These are phyloP conservation scores for Lecanicillium sp. DNA, from an alignment of 2,329 filamentous ascomycete species.

Conservation along the genomic window DNA sequence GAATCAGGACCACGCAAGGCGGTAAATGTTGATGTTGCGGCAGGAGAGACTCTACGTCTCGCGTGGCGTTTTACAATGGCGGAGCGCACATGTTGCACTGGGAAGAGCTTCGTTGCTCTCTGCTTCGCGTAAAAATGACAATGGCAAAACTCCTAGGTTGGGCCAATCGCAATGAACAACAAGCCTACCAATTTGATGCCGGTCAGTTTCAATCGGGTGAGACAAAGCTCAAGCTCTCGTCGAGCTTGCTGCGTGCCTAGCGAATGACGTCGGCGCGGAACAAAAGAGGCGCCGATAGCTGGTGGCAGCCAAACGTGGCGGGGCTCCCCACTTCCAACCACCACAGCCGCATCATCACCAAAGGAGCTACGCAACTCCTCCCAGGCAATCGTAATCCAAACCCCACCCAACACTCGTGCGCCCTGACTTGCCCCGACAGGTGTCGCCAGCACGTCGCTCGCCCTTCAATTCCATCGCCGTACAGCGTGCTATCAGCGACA, in stretches of 20 bases:
- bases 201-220: too few species aligned
- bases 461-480: constrained; percentile 6
- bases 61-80: too few species aligned
- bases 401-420: constrained; percentile 6
- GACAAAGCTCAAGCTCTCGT: too few species aligned
- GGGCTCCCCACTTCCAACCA: constrained; percentile 1
- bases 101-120: too few species aligned
- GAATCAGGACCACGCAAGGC: too few species aligned
- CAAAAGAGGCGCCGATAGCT: background rate
- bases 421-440: constrained; percentile 1
- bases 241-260: background rate
- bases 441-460: background rate
- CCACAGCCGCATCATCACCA: constrained; percentile 4
- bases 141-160: too few species aligned
- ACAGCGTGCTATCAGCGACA: constrained; percentile 12
- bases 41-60: too few species aligned
- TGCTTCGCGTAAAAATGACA: too few species aligned
- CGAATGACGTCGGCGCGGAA: constrained; percentile 4
- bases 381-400: constrained; percentile 6
- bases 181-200: too few species aligned
- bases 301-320: constrained; percentile 1
- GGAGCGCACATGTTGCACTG: too few species aligned
- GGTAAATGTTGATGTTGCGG: too few species aligned
- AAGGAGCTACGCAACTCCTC: constrained; percentile 10
- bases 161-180: too few species aligned